Percentiles rank a stretch among this genome's conserved stretches.
Conservation (phyloP, 2,329 filamentous ascomycete genomes). For the Acephala macrosclerotiorum region DNA sequence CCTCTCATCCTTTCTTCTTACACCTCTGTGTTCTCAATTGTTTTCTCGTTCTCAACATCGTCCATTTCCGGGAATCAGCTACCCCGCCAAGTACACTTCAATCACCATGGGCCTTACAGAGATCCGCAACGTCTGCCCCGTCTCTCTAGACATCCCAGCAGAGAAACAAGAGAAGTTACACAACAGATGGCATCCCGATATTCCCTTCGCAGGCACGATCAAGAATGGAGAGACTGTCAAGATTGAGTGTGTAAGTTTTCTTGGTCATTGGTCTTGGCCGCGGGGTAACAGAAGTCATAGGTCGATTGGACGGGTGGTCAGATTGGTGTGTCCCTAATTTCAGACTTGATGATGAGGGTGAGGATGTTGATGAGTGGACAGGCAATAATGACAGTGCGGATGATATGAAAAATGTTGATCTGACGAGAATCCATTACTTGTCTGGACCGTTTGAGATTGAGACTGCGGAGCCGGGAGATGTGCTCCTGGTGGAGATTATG, state of each 20-base stretch:
- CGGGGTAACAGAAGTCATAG: slow-evolving; percentile 24
- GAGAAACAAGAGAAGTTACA: slow-evolving; percentile 74
- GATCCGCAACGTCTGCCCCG: slow-evolving; percentile 76
- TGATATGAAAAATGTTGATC: slow-evolving; percentile 83
- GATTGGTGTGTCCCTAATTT: slow-evolving; percentile 61
- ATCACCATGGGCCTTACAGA: slow-evolving; percentile 55
- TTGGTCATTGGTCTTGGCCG: background rate
- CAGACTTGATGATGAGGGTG: background rate
- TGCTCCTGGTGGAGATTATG: slow-evolving; percentile 84
- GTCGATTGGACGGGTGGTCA: slow-evolving; percentile 72
- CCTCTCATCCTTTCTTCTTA: background rate
- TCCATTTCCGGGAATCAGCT: slow-evolving; percentile 8
- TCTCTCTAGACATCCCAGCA: slow-evolving; percentile 76
- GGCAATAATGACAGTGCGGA: slow-evolving; percentile 90
- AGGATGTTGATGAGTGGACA: slow-evolving; percentile 19
- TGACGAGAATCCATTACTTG: slow-evolving; percentile 86
- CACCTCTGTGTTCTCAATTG: slow-evolving; percentile 1
- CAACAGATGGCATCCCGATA: slow-evolving; percentile 93
- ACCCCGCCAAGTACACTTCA: slow-evolving; percentile 6
- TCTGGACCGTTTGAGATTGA: slow-evolving; percentile 90
- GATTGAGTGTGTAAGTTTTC: slow-evolving; percentile 73
- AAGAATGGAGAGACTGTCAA: slow-evolving; percentile 88
- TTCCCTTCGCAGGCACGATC: slow-evolving; percentile 76
- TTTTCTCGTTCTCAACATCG: background rate
- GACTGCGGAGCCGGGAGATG: slow-evolving; percentile 82